phyloP scores from a whole-genome alignment of 2,329 filamentous ascomycete species.

The Botryotinia convoluta region DNA sequence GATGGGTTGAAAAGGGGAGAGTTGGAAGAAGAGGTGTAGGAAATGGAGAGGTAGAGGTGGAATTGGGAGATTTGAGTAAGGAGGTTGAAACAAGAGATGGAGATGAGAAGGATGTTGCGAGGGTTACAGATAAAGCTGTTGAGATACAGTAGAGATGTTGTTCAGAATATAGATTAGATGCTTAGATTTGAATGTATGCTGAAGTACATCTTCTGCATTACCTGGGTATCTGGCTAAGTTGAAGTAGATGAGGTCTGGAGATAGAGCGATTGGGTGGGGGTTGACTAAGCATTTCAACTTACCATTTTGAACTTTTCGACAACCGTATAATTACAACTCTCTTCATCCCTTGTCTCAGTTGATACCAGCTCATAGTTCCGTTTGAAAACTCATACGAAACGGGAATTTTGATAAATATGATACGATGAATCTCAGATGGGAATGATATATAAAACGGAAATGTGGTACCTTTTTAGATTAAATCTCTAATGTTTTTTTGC shows the following conservation, averaged over 20 bases:
- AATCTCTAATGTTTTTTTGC: background rate
- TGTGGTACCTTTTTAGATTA: background rate
- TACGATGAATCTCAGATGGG: too few species aligned
- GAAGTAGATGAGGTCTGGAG: background rate
- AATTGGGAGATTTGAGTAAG: background rate
- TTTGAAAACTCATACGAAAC: background rate
- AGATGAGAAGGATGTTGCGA: constrained; percentile 1
- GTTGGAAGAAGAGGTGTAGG: background rate
- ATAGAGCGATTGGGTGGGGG: background rate
- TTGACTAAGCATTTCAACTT: background rate
- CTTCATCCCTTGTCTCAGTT: background rate
- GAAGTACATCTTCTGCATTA: background rate
- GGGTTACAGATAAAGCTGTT: background rate
- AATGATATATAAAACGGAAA: background rate
- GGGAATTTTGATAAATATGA: background rate
- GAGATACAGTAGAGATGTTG: background rate
- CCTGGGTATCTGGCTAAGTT: background rate
- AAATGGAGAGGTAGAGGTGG: background rate
- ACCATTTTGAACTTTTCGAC: background rate
- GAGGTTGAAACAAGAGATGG: background rate
- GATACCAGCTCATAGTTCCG: background rate
- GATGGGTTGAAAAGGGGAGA: constrained; percentile 45
- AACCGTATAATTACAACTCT: background rate
- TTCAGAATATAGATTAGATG: background rate
- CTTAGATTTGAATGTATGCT: background rate